A percentile compares a stretch with the other conserved stretches of the same genome.
phyloP scores from a whole-genome alignment of 331 rosid genomes.

The Rosa hybrid region DNA sequence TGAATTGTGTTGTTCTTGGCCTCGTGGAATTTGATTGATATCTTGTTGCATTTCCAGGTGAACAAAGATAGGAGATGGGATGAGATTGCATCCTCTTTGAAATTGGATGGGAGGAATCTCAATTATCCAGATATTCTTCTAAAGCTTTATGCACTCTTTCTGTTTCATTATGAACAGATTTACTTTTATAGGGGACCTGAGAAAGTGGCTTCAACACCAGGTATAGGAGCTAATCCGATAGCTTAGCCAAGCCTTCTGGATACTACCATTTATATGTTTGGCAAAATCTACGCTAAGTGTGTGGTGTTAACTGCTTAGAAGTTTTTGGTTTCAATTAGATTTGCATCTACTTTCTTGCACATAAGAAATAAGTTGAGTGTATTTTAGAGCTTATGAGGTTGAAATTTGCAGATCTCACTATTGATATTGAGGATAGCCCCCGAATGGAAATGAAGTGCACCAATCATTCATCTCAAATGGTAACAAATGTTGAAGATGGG shows the following conservation, averaged over 20 bases:
- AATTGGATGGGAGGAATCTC: conserved; percentile 15
- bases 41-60: conserved; percentile 31
- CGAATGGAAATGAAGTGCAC: conserved; percentile 9
- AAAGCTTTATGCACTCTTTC: conserved; percentile 32
- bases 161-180: conserved; percentile 37
- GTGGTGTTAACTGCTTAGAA: neutral
- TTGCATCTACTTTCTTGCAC: neutral
- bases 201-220: conserved; percentile 21
- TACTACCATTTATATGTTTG: neutral
- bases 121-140: conserved; percentile 22
- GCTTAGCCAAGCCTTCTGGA: neutral
- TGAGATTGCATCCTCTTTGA: conserved; percentile 32
- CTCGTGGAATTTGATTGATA: neutral
- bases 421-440: conserved; percentile 11
- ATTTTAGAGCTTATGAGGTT: neutral
- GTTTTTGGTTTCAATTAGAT: neutral
- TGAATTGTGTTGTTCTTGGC: neutral
- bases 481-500: neutral
- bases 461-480: neutral
- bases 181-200: conserved; percentile 33
- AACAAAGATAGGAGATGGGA: conserved; percentile 33
- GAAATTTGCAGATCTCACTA: conserved; percentile 19
- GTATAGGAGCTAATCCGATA: conserved; percentile 6
- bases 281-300: neutral
- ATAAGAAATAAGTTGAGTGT: neutral